Percentiles rank a stretch among this genome's conserved stretches.
Conservation (phyloP, 495 filamentous ascomycete species). For the Podospora conica region DNA sequence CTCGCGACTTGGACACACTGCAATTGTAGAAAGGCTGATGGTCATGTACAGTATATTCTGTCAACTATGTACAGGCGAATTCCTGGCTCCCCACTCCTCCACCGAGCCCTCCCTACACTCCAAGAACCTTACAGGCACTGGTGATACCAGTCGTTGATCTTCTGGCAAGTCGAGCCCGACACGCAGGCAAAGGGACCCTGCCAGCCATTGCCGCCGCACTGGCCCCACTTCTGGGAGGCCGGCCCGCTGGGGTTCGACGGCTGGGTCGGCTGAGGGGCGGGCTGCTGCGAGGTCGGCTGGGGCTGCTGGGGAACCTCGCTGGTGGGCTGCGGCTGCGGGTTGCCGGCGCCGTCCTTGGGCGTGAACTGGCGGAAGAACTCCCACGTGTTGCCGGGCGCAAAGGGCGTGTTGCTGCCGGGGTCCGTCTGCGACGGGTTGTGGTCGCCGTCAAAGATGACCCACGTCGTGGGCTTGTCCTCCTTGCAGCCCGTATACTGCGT, state of each 20-base stretch:
- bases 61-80: neutral
- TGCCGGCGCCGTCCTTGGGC: conserved; percentile 2
- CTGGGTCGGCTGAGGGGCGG: conserved; percentile 4
- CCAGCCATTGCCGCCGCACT: conserved; percentile 40
- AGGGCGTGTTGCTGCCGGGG: conserved; percentile 19
- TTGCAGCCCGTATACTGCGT: conserved; percentile 27
- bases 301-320: conserved; percentile 1
- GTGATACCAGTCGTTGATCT: conserved; percentile 22
- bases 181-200: conserved; percentile 31
- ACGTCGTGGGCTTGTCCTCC: conserved; percentile 24
- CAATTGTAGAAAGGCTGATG: neutral
- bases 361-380: conserved; percentile 20
- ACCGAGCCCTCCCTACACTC: neutral
- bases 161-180: conserved; percentile 18
- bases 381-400: conserved; percentile 28
- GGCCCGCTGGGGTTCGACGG: neutral
- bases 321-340: neutral
- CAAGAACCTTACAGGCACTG: conserved; percentile 15
- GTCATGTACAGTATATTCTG: neutral
- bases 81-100: neutral
- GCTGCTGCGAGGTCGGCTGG: neutral
- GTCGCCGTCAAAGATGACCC: conserved; percentile 23
- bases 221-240: conserved; percentile 27
- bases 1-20: too few relatives aligned
- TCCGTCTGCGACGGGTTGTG: conserved; percentile 23